These are phyloP conservation scores for Acanthamoeba healyi DNA, from an alignment of 208 protist genomes.

Conservation along the genomic window DNA sequence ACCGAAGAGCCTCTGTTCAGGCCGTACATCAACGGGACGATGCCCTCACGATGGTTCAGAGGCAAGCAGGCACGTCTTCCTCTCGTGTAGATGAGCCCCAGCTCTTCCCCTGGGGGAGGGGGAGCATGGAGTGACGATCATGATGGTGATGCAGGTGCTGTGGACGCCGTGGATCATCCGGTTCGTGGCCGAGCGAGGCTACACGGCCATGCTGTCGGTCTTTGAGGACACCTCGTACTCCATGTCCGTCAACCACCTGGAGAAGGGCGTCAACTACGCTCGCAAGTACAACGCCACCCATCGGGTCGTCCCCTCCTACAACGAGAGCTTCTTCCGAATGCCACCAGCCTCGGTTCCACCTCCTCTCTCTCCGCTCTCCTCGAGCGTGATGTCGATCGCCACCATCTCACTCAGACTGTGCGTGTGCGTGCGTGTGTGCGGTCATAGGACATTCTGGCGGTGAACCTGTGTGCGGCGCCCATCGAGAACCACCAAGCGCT, in stretches of 20 bases:
- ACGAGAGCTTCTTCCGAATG: conserved; percentile 14
- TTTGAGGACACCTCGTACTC: neutral
- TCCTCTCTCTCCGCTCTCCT: neutral
- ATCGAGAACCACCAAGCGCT: conserved; percentile 1
- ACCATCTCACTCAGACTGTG: too few species aligned
- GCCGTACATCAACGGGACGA: neutral
- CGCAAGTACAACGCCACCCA: neutral
- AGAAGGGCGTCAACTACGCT: conserved; percentile 22
- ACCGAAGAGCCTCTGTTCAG: neutral
- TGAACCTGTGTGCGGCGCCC: neutral
- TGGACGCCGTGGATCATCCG: conserved; percentile 72
- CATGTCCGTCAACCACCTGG: conserved; percentile 49
- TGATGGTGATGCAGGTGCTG: neutral
- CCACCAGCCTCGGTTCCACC: neutral
- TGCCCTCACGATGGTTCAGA: neutral
- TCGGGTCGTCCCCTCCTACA: neutral
- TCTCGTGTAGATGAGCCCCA: neutral
- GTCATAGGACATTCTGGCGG: neutral
- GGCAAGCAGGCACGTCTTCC: neutral
- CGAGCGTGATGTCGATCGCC: too few species aligned
- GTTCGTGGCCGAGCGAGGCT: neutral
- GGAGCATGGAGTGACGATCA: neutral
- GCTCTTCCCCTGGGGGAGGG: neutral
- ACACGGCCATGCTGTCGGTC: neutral
- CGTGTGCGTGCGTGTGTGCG: too few species aligned